Conservation (phyloP, 805 yeast genomes). For the Teunomyces barrocoloradensis region DNA sequence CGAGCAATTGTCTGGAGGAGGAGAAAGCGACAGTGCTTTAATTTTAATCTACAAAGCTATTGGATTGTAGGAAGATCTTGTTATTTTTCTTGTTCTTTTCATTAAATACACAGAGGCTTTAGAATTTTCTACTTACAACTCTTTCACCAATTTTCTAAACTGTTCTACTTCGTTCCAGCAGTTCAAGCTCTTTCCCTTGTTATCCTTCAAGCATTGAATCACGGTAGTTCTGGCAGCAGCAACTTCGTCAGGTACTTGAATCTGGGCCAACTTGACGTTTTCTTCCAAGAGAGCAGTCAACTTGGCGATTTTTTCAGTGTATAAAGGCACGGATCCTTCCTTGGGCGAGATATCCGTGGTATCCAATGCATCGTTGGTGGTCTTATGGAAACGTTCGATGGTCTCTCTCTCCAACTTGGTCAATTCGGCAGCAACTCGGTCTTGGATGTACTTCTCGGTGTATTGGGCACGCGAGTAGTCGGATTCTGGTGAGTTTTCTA, state of each 20-base stretch:
- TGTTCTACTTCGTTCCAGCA: constrained; percentile 79
- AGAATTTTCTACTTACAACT: constrained; percentile 28
- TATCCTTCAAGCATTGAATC: constrained; percentile 57
- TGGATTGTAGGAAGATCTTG: constrained; percentile 51
- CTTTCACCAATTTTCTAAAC: constrained; percentile 59
- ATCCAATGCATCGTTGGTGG: constrained; percentile 41
- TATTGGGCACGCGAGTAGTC: constrained; percentile 71
- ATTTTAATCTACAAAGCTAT: constrained; percentile 81
- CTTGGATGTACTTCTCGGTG: constrained; percentile 64
- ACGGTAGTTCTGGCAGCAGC: constrained; percentile 49
- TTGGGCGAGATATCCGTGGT: constrained; percentile 24
- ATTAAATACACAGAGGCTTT: not conserved
- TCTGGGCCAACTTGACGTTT: constrained; percentile 30
- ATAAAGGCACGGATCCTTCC: constrained; percentile 23
- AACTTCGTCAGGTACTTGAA: constrained; percentile 38
- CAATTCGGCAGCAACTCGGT: constrained; percentile 59
- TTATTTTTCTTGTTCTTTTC: not conserved
- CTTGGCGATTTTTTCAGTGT: constrained; percentile 41
- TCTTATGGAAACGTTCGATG: constrained; percentile 48
- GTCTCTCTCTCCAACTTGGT: constrained; percentile 53
- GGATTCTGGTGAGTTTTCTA: constrained; percentile 62
- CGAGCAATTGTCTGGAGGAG: constrained; percentile 91
- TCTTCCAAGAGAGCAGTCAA: constrained; percentile 35
- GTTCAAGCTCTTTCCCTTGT: constrained; percentile 64
- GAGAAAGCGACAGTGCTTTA: constrained; percentile 95